Base-by-base conservation (phyloP, 2,329 filamentous ascomycete species). In the Leptographium flavum region DNA sequence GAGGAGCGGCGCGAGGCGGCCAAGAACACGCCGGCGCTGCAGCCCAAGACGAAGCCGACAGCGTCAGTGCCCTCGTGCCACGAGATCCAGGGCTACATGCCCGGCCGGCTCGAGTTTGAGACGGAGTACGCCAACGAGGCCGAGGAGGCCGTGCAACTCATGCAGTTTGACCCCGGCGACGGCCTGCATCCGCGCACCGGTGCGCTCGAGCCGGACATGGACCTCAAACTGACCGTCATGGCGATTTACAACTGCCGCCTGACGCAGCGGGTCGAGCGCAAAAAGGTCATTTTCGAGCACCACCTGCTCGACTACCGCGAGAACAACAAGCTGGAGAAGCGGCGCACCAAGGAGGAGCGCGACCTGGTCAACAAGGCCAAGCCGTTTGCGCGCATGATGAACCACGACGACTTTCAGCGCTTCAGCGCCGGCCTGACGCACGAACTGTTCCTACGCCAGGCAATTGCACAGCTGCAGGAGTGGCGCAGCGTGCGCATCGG, bases 51-150 rank as follows among this genome's bases (percentile, higher is more conserved):
- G 55, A 96, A 96, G 58, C 92, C 92, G 0, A 96, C 90, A 0
- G 88, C 88, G 9, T 94, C 85, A 67, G 87, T 95, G 3, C 92
- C 92, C 1, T 83, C 87, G 30, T 98, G 92, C 61, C 92, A 98
- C 67, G 92, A 98, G 63, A 92, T 98, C 32, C 87, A 95, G 63
- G 92, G 92, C 3, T 98, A 94, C 61, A 98, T 98, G 92, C 92
- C 92, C 3, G 92, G 92, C 38, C 87, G 92, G 35, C 65, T 98
- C 52, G 92, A 98, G 58, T 98, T 98, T 52, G 92, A 98, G 69
- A 95, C 86, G 0, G 92, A 98, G 57, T 92, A 94, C 59, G 85
- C 90, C 57, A 98, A 98, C 57, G 92, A 98, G 57, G 92, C 92
- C 1, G 92, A 98, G 65, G 93, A 96, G 64, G 90, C 90, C 0